Evolutionary conservation across 2,329 filamentous ascomycete species (phyloP).

Genomic region (Colletotrichum chlorophyti): DNA sequence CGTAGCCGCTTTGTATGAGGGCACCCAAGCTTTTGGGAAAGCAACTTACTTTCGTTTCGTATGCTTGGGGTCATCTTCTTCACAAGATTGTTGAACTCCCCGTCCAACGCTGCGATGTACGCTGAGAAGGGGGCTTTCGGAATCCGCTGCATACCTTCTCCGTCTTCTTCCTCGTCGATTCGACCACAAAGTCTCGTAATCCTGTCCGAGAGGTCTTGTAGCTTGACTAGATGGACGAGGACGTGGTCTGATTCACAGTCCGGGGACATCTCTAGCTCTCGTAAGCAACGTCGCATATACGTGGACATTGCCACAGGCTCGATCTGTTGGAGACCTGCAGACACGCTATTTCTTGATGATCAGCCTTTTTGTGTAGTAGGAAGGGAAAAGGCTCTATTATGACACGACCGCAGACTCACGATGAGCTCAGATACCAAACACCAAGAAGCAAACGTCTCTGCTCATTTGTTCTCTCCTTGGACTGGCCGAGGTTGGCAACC

Average conservation of each 20-base stretch:
- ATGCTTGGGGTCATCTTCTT: conserved; percentile 43
- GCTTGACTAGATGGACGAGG: conserved; percentile 53
- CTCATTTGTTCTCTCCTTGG: conserved; percentile 52
- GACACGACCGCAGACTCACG: conserved; percentile 47
- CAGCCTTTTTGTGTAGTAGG: too few relatives aligned
- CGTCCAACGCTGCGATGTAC: conserved; percentile 53
- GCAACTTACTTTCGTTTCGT: conserved; percentile 44
- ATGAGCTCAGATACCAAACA: conserved; percentile 61
- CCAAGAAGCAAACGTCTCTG: conserved; percentile 59
- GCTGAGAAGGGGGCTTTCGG: conserved; percentile 50
- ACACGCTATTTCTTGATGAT: conserved; percentile 41
- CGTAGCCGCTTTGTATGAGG: too few relatives aligned
- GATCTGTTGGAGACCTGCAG: conserved; percentile 49
- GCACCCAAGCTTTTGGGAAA: too few relatives aligned
- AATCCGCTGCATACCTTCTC: conserved; percentile 40
- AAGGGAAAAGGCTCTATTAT: too few relatives aligned
- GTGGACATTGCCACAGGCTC: conserved; percentile 56
- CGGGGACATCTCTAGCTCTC: conserved; percentile 47
- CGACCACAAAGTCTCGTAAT: conserved; percentile 48
- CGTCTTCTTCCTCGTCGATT: conserved; percentile 42
- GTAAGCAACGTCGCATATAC: conserved; percentile 59
- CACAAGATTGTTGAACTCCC: conserved; percentile 50
- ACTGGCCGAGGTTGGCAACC: conserved; percentile 46
- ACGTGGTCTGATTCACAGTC: conserved; percentile 55
- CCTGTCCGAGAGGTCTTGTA: conserved; percentile 57